Evolutionary conservation across 805 yeast species (phyloP), one percentile per base, ranked within the genome.

Genomic region (Pichia nanzhaoensis): DNA sequence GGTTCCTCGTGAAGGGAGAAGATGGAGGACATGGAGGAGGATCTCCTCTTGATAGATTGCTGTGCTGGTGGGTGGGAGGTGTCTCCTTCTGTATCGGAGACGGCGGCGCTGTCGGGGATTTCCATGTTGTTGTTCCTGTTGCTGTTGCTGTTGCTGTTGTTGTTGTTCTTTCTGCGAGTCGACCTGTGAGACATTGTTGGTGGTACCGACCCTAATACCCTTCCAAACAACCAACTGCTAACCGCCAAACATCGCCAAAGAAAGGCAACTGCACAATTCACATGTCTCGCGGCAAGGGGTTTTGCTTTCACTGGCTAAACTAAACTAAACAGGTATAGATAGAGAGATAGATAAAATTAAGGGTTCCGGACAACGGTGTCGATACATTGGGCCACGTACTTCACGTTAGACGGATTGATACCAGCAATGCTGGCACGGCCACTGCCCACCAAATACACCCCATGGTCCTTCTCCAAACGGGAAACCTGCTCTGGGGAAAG

Each of bases 351-450:
- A 6, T 24, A 10, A 24, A 10, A 10, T 24, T 10, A 24, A 7
- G 9, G 32, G 10, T 31, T 34, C 53, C 66, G 55, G 14, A 84
- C 88, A 47, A 84, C 95, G 60, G 80, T 86, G 63, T 87, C 90
- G 56, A 90, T 77, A 28, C 93, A 81, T 49, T 74, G 66, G 40
- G 96, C 96, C 42, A 90, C 93, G 58, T 77, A 70, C 45, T 76
- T 78, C 45, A 89, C 83, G 59, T 91, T 90, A 44, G 74, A 67
- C 45, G 80, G 81, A 67, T 87, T 91, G 63, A 91, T 74, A 19
- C 98, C 98, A 12, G 97, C 96, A 64, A 91, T 86, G 36, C 95
- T 84, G 41, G 95, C 91, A 63, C 98, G 79, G 41, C 98, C 98
- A 45, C 84, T 78, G 37, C 79, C 63, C 18, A 86, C 86, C 63